These are phyloP conservation scores for barley (Hordeum vulgare) DNA, from an alignment of 176 grass and related monocot genomes.

Conservation along the genomic window DNA sequence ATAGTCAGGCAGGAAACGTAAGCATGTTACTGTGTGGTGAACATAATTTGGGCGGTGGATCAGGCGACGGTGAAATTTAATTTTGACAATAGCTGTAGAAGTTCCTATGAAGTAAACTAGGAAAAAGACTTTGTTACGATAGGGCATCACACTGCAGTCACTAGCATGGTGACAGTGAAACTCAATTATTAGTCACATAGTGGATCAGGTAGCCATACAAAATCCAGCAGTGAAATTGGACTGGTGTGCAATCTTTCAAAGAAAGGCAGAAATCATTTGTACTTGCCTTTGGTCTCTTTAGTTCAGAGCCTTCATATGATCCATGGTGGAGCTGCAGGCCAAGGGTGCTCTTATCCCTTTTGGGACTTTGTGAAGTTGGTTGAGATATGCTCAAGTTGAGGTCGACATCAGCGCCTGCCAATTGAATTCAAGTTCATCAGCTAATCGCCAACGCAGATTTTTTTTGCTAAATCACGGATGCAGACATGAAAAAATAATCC, in stretches of 20 bases:
- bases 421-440: not conserved
- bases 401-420: slow-evolving; percentile 55
- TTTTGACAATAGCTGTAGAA: slow-evolving; percentile 17
- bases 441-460: not conserved
- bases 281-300: slow-evolving; percentile 42
- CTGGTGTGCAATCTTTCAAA: not conserved
- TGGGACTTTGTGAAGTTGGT: slow-evolving; percentile 45
- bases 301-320: slow-evolving; percentile 42
- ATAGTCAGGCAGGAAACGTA: slow-evolving; percentile 11
- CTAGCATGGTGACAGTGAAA: slow-evolving; percentile 32
- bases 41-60: slow-evolving; percentile 16
- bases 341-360: slow-evolving; percentile 49
- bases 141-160: slow-evolving; percentile 16
- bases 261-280: not conserved
- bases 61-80: not conserved
- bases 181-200: not conserved
- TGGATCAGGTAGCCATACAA: not conserved
- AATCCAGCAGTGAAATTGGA: slow-evolving; percentile 5
- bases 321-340: slow-evolving; percentile 48
- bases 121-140: slow-evolving; percentile 24
- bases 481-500: not conserved
- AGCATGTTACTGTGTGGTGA: slow-evolving; percentile 10
- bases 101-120: slow-evolving; percentile 4
- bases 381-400: slow-evolving; percentile 97
- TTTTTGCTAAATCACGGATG: not conserved